Percentiles rank a stretch among this genome's conserved stretches.
phyloP scores from a whole-genome alignment of 1,139 yeast species.

The Taphrina populina region DNA sequence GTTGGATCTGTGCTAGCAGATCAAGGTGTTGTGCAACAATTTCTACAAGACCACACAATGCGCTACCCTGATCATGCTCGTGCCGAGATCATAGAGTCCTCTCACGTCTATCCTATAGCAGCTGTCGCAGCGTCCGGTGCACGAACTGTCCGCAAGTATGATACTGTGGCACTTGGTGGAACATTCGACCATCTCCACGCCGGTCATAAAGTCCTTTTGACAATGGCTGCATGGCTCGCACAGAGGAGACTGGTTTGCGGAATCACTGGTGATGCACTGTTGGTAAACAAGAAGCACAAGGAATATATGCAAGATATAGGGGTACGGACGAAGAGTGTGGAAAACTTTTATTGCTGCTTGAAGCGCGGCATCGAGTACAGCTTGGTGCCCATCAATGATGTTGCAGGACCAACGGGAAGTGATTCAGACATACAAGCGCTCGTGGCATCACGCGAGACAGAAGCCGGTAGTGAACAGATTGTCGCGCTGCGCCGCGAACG shows the following conservation, averaged over 20 bases:
- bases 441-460: slow-evolving; percentile 77
- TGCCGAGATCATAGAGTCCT: not conserved
- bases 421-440: slow-evolving; percentile 72
- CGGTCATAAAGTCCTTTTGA: slow-evolving; percentile 84
- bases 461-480: slow-evolving; percentile 68
- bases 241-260: slow-evolving; percentile 65
- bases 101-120: too few relatives aligned
- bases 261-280: slow-evolving; percentile 59
- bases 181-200: slow-evolving; percentile 96
- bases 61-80: not conserved
- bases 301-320: slow-evolving; percentile 64
- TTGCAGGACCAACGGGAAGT: slow-evolving; percentile 93
- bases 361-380: slow-evolving; percentile 51
- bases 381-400: slow-evolving; percentile 67
- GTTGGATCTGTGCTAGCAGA: not conserved
- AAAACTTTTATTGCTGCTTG: slow-evolving; percentile 52
- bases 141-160: slow-evolving; percentile 6
- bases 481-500: slow-evolving; percentile 62
- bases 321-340: slow-evolving; percentile 53
- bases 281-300: slow-evolving; percentile 70
- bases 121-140: too few relatives aligned
- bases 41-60: not conserved
- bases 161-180: slow-evolving; percentile 72
- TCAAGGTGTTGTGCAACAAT: not conserved
- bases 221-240: slow-evolving; percentile 68